Conservation (phyloP, 139 green algal genomes). For the Micractinium sp. region DNA sequence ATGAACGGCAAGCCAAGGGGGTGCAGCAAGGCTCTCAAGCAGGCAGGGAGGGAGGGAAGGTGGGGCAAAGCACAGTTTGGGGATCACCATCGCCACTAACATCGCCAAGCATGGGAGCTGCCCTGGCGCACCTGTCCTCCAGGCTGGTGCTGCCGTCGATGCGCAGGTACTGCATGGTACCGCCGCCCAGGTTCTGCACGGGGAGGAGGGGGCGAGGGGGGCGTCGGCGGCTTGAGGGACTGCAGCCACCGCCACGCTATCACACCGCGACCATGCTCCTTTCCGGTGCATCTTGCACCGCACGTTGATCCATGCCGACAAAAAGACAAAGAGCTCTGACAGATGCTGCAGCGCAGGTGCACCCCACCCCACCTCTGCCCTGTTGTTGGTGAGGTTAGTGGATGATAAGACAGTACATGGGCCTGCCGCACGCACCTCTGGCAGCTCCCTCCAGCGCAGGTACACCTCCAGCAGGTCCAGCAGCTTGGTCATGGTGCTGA, state of each 20-base stretch:
- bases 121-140: conserved; percentile 51
- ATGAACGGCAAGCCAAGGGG: not conserved
- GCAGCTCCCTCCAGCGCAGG: conserved; percentile 47
- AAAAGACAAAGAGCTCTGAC: too few relatives aligned
- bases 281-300: too few relatives aligned
- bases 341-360: too few relatives aligned
- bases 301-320: too few relatives aligned
- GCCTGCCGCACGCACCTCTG: not conserved
- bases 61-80: not conserved
- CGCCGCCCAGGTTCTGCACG: conserved; percentile 11
- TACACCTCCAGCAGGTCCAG: conserved; percentile 86
- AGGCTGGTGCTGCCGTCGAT: conserved; percentile 89
- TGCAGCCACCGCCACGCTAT: too few relatives aligned
- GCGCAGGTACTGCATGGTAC: conserved; percentile 71
- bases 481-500: conserved; percentile 86
- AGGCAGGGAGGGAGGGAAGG: not conserved
- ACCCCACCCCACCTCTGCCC: too few relatives aligned
- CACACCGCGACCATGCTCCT: too few relatives aligned
- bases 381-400: too few relatives aligned
- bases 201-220: not conserved
- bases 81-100: too few relatives aligned
- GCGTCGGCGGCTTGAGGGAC: too few relatives aligned
- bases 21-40: not conserved
- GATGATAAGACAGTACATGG: too few relatives aligned
- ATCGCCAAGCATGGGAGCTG: not conserved